A percentile compares a stretch with the other conserved stretches of the same genome.
phyloP scores from a whole-genome alignment of 2,329 filamentous ascomycete genomes.

The Metarhizium guizhouense region DNA sequence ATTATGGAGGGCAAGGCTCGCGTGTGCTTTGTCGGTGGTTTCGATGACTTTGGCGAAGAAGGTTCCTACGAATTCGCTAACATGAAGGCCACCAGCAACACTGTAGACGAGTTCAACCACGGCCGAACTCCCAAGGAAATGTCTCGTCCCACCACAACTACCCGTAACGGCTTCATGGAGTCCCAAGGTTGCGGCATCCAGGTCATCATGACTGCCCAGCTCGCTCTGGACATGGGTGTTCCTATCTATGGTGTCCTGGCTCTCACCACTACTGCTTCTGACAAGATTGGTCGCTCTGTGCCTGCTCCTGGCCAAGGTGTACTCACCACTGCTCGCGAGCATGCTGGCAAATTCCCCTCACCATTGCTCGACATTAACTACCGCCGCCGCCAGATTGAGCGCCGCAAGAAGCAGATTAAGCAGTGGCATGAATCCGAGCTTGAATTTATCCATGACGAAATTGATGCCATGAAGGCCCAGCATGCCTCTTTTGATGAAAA shows the following conservation, averaged over 20 bases:
- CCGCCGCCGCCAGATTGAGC: conserved; percentile 86
- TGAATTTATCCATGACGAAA: conserved; percentile 85
- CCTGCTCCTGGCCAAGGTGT: conserved; percentile 96
- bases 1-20: conserved; percentile 98
- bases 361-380: conserved; percentile 97
- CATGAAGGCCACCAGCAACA: conserved; percentile 99
- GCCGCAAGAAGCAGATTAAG: conserved; percentile 89
- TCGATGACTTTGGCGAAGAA: conserved; percentile 98
- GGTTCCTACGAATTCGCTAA: conserved; percentile 99
- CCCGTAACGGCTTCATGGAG: conserved; percentile 97
- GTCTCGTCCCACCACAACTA: conserved; percentile 95
- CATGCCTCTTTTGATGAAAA: conserved; percentile 66
- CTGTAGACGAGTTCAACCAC: conserved; percentile 90
- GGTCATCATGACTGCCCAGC: conserved; percentile 93
- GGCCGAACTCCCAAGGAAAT: conserved; percentile 94
- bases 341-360: conserved; percentile 84
- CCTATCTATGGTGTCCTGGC: conserved; percentile 94
- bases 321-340: conserved; percentile 87
- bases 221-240: conserved; percentile 96
- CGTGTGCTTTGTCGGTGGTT: conserved; percentile 94
- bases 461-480: conserved; percentile 81
- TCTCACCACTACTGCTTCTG: conserved; percentile 89
- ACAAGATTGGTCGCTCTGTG: conserved; percentile 98
- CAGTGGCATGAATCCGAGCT: conserved; percentile 94
- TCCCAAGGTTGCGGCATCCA: conserved; percentile 98